Evolutionary conservation across 257 asterid genomes (phyloP).

Genomic region (Capsicum baccatum): DNA sequence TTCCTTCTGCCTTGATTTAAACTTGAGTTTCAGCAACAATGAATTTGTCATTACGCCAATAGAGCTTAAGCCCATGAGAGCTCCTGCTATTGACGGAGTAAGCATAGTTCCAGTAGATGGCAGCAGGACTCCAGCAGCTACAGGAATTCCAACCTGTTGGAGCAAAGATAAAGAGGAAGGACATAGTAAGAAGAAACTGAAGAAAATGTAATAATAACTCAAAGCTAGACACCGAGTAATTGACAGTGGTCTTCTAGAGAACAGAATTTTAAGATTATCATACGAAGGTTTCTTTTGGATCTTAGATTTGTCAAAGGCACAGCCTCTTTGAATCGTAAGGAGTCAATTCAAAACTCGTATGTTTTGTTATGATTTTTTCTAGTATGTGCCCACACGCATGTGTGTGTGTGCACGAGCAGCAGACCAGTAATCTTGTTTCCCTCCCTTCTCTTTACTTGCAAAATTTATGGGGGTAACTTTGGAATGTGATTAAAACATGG

Average conservation of each 20-base stretch:
- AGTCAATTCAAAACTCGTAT: not conserved
- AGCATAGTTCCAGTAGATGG: constrained; percentile 92
- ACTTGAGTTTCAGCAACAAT: constrained; percentile 72
- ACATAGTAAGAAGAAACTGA: not conserved
- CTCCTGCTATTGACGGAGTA: constrained; percentile 97
- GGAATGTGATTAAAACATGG: constrained; percentile 21
- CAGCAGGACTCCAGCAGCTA: constrained; percentile 89
- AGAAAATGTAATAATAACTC: not conserved
- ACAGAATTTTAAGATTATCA: not conserved
- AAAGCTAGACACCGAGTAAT: not conserved
- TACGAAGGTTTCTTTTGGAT: not conserved
- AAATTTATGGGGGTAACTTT: not conserved
- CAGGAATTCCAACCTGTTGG: constrained; percentile 85
- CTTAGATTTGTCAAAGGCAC: not conserved
- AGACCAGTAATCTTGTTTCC: not conserved
- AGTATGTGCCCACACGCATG: not conserved
- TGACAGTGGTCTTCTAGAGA: not conserved
- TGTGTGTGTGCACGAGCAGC: constrained; percentile 8
- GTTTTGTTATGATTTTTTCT: constrained; percentile 9
- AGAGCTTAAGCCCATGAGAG: constrained; percentile 97
- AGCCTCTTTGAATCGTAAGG: not conserved
- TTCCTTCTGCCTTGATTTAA: constrained; percentile 49
- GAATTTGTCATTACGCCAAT: constrained; percentile 95
- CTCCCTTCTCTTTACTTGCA: constrained; percentile 2
- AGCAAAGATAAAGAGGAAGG: constrained; percentile 23